phyloP scores from a whole-genome alignment of 2,329 filamentous ascomycete species.

The Curvularia lunata region DNA sequence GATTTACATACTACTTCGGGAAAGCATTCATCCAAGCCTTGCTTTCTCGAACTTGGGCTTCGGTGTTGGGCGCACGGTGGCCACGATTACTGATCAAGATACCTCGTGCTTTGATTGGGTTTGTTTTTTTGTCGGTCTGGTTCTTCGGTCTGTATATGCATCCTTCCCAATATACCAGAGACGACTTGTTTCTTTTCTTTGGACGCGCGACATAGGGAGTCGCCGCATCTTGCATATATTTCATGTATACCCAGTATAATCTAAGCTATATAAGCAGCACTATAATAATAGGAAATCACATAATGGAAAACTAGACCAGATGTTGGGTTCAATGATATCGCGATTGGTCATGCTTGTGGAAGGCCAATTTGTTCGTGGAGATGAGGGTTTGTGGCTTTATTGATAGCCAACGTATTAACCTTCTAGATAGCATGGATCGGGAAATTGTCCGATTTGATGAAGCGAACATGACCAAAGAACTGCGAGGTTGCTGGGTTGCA shows the following conservation, averaged over 20 bases:
- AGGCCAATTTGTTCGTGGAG: background rate
- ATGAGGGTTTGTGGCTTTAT: constrained; percentile 1
- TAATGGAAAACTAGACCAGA: background rate
- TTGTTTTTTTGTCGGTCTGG: background rate
- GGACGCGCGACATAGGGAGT: constrained; percentile 3
- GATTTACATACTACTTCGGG: constrained; percentile 2
- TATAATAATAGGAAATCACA: constrained; percentile 4
- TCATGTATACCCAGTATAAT: constrained; percentile 4
- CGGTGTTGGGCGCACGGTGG: constrained; percentile 20
- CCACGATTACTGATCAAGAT: constrained; percentile 26
- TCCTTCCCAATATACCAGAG: constrained; percentile 3
- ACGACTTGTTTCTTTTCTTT: background rate
- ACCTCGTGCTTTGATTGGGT: constrained; percentile 26
- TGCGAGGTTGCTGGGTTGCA: background rate
- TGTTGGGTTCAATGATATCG: background rate
- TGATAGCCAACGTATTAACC: background rate
- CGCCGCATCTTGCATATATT: constrained; percentile 2
- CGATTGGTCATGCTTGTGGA: background rate
- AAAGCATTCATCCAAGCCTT: constrained; percentile 3
- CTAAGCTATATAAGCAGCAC: constrained; percentile 3
- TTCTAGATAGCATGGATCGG: background rate
- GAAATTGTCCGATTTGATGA: background rate
- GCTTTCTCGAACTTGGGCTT: constrained; percentile 8
- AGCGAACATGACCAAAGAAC: background rate
- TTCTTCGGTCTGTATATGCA: constrained; percentile 1